phyloP scores from a whole-genome alignment of 2,329 filamentous ascomycete genomes.

The Ceratocystis harringtonii region DNA sequence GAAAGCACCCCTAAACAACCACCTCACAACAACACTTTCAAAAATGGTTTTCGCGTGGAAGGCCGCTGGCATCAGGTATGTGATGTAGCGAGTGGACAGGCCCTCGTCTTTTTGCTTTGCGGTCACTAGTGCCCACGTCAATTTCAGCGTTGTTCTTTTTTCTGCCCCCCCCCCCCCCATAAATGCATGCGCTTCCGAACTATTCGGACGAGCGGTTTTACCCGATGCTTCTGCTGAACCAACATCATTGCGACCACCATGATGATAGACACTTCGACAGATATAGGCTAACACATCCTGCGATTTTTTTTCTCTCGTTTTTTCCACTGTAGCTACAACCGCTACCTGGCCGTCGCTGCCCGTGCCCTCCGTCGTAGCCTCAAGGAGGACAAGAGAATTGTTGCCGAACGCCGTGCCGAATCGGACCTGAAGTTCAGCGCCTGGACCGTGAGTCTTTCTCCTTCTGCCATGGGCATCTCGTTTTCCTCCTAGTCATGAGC shows the following conservation, averaged over 20 bases:
- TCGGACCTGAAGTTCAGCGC: constrained; percentile 81
- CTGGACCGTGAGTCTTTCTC: constrained; percentile 60
- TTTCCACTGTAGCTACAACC: constrained; percentile 70
- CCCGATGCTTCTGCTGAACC: constrained; percentile 1
- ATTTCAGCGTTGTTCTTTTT: constrained; percentile 4
- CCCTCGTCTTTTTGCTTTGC: constrained; percentile 49
- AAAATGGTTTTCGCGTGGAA: constrained; percentile 98
- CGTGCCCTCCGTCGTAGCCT: constrained; percentile 90
- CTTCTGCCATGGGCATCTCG: background rate
- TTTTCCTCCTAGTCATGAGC: background rate
- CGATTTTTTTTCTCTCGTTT: background rate
- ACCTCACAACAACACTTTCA: constrained; percentile 28
- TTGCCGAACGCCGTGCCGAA: constrained; percentile 77
- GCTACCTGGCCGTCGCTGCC: constrained; percentile 90
- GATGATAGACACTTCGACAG: background rate
- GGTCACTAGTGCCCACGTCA: constrained; percentile 62
- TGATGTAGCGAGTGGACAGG: constrained; percentile 21
- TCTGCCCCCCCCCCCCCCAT: constrained; percentile 13
- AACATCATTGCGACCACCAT: background rate
- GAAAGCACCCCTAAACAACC: constrained; percentile 15
- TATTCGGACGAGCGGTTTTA: constrained; percentile 10
- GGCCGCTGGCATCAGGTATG: constrained; percentile 90
- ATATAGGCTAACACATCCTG: background rate
- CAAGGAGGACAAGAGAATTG: constrained; percentile 83
- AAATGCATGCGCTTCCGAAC: constrained; percentile 21